A percentile compares a stretch with the other conserved stretches of the same genome.
Evolutionary conservation across 2,329 filamentous ascomycete genomes (phyloP).

Genomic region (Metarhizium rileyi): DNA sequence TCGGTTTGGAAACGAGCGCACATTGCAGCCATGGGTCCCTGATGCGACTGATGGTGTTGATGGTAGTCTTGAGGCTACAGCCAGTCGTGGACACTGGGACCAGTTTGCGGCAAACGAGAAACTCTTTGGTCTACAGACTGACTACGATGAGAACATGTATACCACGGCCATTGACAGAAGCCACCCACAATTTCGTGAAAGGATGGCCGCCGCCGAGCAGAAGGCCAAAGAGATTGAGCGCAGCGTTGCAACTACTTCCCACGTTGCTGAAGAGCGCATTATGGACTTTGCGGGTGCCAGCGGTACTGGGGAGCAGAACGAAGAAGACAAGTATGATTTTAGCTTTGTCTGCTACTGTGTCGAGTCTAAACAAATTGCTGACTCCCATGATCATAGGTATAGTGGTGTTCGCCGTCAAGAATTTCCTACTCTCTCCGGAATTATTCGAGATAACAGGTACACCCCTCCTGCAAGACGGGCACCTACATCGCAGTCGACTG

Average conservation of each 20-base stretch:
- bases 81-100: slow-evolving; percentile 60
- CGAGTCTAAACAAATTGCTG: slow-evolving; percentile 6
- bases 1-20: slow-evolving; percentile 58
- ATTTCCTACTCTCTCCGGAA: slow-evolving; percentile 51
- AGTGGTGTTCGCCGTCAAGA: slow-evolving; percentile 79
- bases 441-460: slow-evolving; percentile 58
- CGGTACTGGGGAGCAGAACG: slow-evolving; percentile 62
- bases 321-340: slow-evolving; percentile 72
- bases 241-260: slow-evolving; percentile 61
- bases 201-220: slow-evolving; percentile 67
- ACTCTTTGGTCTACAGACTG: slow-evolving; percentile 77
- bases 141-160: slow-evolving; percentile 91
- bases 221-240: slow-evolving; percentile 86
- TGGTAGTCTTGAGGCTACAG: slow-evolving; percentile 57
- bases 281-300: slow-evolving; percentile 54
- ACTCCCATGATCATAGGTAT: slow-evolving; percentile 46
- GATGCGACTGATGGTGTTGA: slow-evolving; percentile 52
- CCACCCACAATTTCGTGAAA: slow-evolving; percentile 72
- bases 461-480: slow-evolving; percentile 82
- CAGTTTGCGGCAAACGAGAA: slow-evolving; percentile 88
- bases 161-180: slow-evolving; percentile 82
- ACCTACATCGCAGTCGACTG: slow-evolving; percentile 61
- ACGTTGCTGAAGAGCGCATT: slow-evolving; percentile 84
- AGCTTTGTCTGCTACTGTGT: neutral
- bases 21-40: slow-evolving; percentile 74